Evolutionary conservation across 768 basidiomycete species (phyloP), one percentile per base, ranked within the genome.

Genomic region (Xerocomellus intermedius): DNA sequence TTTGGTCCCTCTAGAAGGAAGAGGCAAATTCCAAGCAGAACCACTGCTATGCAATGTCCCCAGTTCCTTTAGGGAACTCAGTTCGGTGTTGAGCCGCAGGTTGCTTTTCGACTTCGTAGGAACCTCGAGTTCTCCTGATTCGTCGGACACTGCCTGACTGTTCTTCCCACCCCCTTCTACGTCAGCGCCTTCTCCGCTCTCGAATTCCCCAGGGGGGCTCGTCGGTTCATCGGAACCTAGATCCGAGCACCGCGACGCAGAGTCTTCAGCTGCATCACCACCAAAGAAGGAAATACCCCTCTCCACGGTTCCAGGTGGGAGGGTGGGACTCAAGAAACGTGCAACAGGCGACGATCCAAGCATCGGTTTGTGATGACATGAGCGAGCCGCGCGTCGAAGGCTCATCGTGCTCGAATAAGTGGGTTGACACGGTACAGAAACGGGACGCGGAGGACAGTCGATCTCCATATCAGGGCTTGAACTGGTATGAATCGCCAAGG

Each of bases 401-500:
- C 10, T 22, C 17, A 17, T 8, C 17, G 28, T 42, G n/a, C 24
- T 57, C 12, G 51, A 43, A 43, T 22, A 30, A 33, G 44, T 26
- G 10, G 52, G 49, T 26, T 61, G 64, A 43, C 58, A 54, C 9
- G 69, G 63, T 5, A 52, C 59, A 19, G 63, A 69, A 35, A 53
- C 43, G 16, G 63, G 28, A 45, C 63, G 66, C 7, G 56, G 42
- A 5, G 63, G 65, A 36, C 24, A 42, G 33, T 71, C 71, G 33
- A 67, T 32, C 47, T 72, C 66, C 66, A 70, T 70, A 42, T 67
- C 60, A 33, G 52, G 45, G 14, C 44, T 55, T 42, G 54, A 50
- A 8, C 17, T 37, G 13, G 51, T n/a, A 56, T 47, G 52, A 36
- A 52, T 19, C 16, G n/a, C 50, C 5, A 55, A 58, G 32, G 57